Conservation (phyloP, 257 asterid species). For the Ophiorrhiza pumila region DNA sequence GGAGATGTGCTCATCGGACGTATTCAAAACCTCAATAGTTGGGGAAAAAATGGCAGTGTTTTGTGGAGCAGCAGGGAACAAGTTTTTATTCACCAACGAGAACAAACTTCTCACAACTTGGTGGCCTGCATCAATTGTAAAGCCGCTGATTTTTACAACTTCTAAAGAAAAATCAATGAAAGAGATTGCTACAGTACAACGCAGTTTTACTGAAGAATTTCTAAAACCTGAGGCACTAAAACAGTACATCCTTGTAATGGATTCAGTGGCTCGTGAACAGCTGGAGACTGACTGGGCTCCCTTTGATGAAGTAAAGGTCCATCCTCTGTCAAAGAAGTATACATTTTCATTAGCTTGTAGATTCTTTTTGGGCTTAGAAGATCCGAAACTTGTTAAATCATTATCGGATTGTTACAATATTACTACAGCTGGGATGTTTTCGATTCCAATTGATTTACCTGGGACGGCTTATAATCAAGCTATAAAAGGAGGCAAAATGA, state of each 20-base stretch:
- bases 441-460: slow-evolving; percentile 39
- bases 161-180: slow-evolving; percentile 32
- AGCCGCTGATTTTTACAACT: slow-evolving; percentile 35
- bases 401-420: slow-evolving; percentile 39
- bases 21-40: no score
- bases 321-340: no score
- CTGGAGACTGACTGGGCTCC: no score
- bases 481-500: slow-evolving; percentile 42
- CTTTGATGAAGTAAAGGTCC: no score
- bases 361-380: slow-evolving; percentile 35
- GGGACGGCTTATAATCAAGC: no score
- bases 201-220: slow-evolving; percentile 36
- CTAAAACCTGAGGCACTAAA: slow-evolving; percentile 47
- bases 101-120: slow-evolving; percentile 53
- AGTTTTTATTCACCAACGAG: no score
- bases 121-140: slow-evolving; percentile 61
- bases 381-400: slow-evolving; percentile 28
- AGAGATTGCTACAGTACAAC: slow-evolving; percentile 36
- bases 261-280: no score
- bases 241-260: no score
- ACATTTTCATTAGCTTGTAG: slow-evolving; percentile 45
- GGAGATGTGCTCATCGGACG: no score
- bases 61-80: no score
- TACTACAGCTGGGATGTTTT: slow-evolving; percentile 41
- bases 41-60: no score